Evolutionary conservation across 2,329 filamentous ascomycete genomes (phyloP).

Genomic region (Xylaria sp.): DNA sequence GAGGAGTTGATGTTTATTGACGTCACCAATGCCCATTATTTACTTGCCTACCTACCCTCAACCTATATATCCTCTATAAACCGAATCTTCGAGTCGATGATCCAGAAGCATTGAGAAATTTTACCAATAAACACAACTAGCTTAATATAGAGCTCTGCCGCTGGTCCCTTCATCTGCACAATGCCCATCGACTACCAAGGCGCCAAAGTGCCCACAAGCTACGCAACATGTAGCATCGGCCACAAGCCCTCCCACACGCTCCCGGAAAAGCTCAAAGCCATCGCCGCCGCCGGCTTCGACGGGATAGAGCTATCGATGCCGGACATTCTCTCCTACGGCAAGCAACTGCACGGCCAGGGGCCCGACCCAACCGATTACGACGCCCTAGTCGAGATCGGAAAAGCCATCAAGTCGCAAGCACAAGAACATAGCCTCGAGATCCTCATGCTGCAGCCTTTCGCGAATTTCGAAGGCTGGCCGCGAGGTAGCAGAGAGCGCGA

Average conservation of each 20-base stretch:
- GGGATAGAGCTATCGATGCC: conserved; percentile 78
- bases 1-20: conserved; percentile 24
- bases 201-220: conserved; percentile 44
- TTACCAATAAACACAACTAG: not conserved
- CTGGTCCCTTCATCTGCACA: not conserved
- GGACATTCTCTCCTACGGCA: conserved; percentile 73
- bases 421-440: conserved; percentile 66
- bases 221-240: conserved; percentile 49
- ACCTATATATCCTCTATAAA: too few species aligned
- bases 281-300: conserved; percentile 71
- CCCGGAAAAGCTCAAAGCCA: conserved; percentile 68
- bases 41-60: not conserved
- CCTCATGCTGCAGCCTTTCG: conserved; percentile 79
- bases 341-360: conserved; percentile 57
- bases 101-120: not conserved
- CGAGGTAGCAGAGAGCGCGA: conserved; percentile 65
- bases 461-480: conserved; percentile 81
- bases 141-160: not conserved
- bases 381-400: conserved; percentile 64
- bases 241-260: conserved; percentile 58
- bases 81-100: not conserved
- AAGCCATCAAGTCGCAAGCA: conserved; percentile 64
- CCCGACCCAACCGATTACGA: conserved; percentile 69
- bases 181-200: conserved; percentile 45
- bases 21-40: conserved; percentile 20